A percentile compares a stretch with the other conserved stretches of the same genome.
These are phyloP conservation scores for Rhizopogon parksii DNA, from an alignment of 1,284 basidiomycete species.

Conservation along the genomic window DNA sequence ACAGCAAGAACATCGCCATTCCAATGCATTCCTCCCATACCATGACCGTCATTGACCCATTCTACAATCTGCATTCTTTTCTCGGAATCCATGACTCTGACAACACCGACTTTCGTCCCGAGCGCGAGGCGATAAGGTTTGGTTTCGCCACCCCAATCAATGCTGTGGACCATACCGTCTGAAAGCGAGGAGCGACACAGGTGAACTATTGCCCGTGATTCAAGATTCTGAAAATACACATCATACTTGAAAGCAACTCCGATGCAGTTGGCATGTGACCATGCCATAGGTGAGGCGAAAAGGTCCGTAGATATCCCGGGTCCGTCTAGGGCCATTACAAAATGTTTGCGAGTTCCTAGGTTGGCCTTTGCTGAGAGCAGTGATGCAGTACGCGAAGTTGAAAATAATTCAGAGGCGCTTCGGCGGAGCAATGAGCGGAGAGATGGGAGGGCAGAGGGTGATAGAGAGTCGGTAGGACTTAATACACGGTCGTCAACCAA, in stretches of 20 bases:
- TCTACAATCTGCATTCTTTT: conserved; percentile 21
- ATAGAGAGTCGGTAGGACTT: conserved; percentile 30
- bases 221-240: conserved; percentile 43
- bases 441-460: conserved; percentile 24
- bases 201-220: conserved; percentile 38
- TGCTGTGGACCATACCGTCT: conserved; percentile 30
- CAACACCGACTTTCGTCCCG: conserved; percentile 34
- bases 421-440: conserved; percentile 31
- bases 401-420: conserved; percentile 35
- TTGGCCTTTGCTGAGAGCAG: conserved; percentile 37
- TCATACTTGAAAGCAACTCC: conserved; percentile 42
- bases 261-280: conserved; percentile 39
- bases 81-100: conserved; percentile 37
- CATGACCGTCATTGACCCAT: conserved; percentile 32
- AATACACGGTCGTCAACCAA: conserved; percentile 40
- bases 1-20: conserved; percentile 33
- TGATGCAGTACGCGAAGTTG: conserved; percentile 26
- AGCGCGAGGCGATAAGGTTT: conserved; percentile 30
- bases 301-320: conserved; percentile 41
- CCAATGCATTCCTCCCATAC: conserved; percentile 40
- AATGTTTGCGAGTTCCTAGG: conserved; percentile 38
- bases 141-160: conserved; percentile 33
- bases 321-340: conserved; percentile 43
- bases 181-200: conserved; percentile 28
- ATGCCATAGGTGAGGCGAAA: conserved; percentile 42